Evolutionary conservation across 2,329 filamentous ascomycete species (phyloP), one percentile per base, ranked within the genome.

Genomic region (Annulohypoxylon truncatum): DNA sequence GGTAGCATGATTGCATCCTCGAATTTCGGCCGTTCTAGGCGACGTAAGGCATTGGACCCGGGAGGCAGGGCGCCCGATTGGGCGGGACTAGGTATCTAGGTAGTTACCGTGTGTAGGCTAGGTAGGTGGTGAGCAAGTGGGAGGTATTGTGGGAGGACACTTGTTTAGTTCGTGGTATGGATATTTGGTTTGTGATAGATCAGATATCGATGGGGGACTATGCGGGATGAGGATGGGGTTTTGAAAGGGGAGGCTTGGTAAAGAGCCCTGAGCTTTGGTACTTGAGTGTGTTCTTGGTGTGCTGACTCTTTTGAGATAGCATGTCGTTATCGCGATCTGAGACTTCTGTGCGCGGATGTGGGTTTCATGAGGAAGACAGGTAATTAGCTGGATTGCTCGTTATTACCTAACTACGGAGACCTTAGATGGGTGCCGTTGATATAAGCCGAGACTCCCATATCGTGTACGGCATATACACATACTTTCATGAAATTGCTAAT

Each of bases 41-140:
- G n/a, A 29, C 22, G 54, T 31, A 58, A 58, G 52, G 52, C 35
- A 42, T 54, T n/a, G 20, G 3, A 46, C 15, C 24, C 35, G 18
- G 4, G 9, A 48, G 54, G 53, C 54, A 48, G 44, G 44, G n/a
- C 22, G 10, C 18, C 55, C 55, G 55, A 58, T 58, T 58, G 55
- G 54, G 12, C n/a, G 7, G 7, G 6, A 9, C 26, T 15, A 31
- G 22, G 8, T 42, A 15, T 4, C 10, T 6, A 13, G 29, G 6
- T 40, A 3, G 35, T 40, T 42, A n/a, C n/a, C n/a, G n/a, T n/a
- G n/a, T n/a, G n/a, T n/a, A n/a, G n/a, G n/a, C n/a, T n/a, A 3
- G 15, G 15, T 22, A 6, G 15, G 38, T 10, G 15, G 15, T 51
- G 4, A 13, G 29, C 6, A 20, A 4, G 29, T 15, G 20, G 9